phyloP scores from a whole-genome alignment of 768 basidiomycete species.

The Tylopilus sp. region DNA sequence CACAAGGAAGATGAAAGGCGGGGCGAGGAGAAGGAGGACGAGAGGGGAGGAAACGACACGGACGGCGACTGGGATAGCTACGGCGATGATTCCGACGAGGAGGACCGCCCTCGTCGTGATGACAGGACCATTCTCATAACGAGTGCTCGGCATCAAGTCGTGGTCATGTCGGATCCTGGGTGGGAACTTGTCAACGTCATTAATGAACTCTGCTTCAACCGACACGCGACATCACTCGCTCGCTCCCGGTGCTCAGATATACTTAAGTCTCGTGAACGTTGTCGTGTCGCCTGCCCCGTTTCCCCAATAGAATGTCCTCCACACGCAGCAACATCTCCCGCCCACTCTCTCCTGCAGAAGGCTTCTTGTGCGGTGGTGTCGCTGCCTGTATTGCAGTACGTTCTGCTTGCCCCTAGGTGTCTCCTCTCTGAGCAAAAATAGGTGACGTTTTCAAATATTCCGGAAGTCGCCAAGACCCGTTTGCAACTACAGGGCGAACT shows the following conservation, averaged over 20 bases:
- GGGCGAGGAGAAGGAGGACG: slow-evolving; percentile 59
- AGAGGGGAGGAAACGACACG: slow-evolving; percentile 67
- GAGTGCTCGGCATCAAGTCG: slow-evolving; percentile 16
- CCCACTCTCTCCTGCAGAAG: slow-evolving; percentile 65
- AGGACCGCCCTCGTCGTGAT: slow-evolving; percentile 52
- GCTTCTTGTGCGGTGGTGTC: slow-evolving; percentile 85
- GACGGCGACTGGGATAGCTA: slow-evolving; percentile 50
- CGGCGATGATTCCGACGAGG: slow-evolving; percentile 53
- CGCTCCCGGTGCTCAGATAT: background rate
- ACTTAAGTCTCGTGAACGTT: slow-evolving; percentile 1
- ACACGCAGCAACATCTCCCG: slow-evolving; percentile 11
- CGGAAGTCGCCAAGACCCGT: slow-evolving; percentile 83
- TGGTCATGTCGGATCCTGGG: background rate
- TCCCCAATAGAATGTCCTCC: slow-evolving; percentile 17
- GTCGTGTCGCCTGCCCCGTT: background rate
- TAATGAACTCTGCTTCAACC: no score
- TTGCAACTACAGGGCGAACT: slow-evolving; percentile 96
- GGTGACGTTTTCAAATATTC: slow-evolving; percentile 80
- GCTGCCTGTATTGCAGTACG: slow-evolving; percentile 88
- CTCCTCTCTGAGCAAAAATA: slow-evolving; percentile 26
- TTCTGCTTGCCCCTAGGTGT: background rate
- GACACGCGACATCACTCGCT: no score
- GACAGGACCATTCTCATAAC: slow-evolving; percentile 33
- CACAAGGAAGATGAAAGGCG: slow-evolving; percentile 49
- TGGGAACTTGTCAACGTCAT: background rate